Conservation (phyloP, 371 early-diverging fungal genomes). For the Circinella umbellata region DNA sequence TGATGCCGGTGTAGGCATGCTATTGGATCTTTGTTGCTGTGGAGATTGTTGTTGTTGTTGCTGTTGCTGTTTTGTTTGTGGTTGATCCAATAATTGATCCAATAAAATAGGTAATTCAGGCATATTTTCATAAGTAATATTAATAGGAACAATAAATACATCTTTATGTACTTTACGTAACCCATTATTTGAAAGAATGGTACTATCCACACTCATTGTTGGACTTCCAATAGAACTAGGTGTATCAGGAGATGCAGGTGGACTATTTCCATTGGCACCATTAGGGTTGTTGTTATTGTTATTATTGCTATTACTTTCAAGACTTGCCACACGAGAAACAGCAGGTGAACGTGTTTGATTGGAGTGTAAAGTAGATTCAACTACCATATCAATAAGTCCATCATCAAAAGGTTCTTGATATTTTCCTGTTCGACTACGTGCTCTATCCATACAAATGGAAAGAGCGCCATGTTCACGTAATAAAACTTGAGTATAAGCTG, state of each 20-base stretch:
- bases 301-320: constrained; percentile 16
- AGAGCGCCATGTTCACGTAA: constrained; percentile 54
- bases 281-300: no score
- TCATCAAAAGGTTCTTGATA: constrained; percentile 46
- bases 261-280: constrained; percentile 13
- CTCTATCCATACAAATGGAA: constrained; percentile 40
- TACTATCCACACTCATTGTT: constrained; percentile 42
- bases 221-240: constrained; percentile 30
- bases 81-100: constrained; percentile 51
- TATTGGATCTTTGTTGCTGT: neutral
- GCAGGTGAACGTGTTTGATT: constrained; percentile 39
- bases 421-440: constrained; percentile 52
- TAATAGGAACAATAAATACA: constrained; percentile 51
- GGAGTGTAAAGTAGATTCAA: constrained; percentile 50
- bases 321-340: constrained; percentile 22
- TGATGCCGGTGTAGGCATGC: neutral
- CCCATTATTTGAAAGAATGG: constrained; percentile 7
- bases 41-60: neutral
- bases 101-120: constrained; percentile 49
- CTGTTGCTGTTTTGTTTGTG: constrained; percentile 22
- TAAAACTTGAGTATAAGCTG: constrained; percentile 52
- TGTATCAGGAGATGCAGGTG: constrained; percentile 43
- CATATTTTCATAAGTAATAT: constrained; percentile 52
- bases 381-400: constrained; percentile 52
- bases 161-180: constrained; percentile 29